Base-by-base conservation (phyloP, 208 protist genomes). In the Chromosphaera perkinsii region DNA sequence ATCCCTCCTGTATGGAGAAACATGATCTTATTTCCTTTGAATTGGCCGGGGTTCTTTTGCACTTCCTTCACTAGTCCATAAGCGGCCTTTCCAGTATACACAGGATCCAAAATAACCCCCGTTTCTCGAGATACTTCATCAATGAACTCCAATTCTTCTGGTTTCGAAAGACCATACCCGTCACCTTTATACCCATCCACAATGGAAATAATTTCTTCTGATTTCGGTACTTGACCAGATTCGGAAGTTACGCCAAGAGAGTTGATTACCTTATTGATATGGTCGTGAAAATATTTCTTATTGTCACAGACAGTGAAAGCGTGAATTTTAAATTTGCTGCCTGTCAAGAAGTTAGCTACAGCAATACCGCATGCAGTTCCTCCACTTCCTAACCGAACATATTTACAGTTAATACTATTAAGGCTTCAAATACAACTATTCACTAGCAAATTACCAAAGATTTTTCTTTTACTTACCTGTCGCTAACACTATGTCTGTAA, bases 291-390 rank as follows among this genome's bases (percentile, higher is more conserved):
- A 43, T 66, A 24, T 26, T 54, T 51, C 1, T 51, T 35, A 31
- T 73, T 55, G 59, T 72, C 54, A 58, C 62, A 60, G 0, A 79
- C 54, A 48, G 32, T 27, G 20, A 79, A n/a, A 32, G 54, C 54
- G 22, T 60, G 54, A 24, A 60, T 24, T 0, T 60, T 60, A 10
- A 60, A 20, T 0, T n/a, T n/a, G 27, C 31, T 54, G 7, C 62
- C 62, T 17, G n/a, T 33, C 31, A 67, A 45, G 22, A 31, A 57
- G 24, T 67, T 67, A 0, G 66, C 66, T 24, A 79, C 24, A 1
- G 72, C 66, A n/a, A 79, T 9, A 14, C 74, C 74, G 24, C 43
- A 27, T 10, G 66, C 60, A 17, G 69, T 75, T 54, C 74, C 74
- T 22, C 64, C 69, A 10, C 51, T 70, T 17, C n/a, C n/a, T n/a